Conservation (phyloP, 2,329 filamentous ascomycete species). For the Chaetomium sp. region DNA sequence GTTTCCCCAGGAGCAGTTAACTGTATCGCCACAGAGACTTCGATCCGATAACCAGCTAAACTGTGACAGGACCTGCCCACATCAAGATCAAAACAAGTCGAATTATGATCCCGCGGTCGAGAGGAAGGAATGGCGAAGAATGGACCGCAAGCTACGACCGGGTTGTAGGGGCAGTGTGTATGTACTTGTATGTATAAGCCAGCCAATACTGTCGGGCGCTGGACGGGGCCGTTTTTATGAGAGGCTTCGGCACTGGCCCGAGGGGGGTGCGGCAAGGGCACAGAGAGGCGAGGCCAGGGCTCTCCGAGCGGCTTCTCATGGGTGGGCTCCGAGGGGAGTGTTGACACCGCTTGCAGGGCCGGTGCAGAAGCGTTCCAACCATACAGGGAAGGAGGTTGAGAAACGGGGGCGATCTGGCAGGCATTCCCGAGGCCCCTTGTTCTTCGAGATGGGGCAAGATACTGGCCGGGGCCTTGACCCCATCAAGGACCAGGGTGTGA, state of each 20-base stretch:
- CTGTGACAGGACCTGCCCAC: constrained; percentile 12
- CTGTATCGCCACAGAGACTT: constrained; percentile 24
- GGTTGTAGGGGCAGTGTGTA: constrained; percentile 47
- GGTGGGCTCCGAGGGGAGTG: constrained; percentile 32
- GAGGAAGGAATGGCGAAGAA: constrained; percentile 37
- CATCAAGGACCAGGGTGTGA: constrained; percentile 23
- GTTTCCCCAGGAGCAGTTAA: constrained; percentile 32
- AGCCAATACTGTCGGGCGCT: constrained; percentile 48
- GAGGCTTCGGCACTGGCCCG: constrained; percentile 52
- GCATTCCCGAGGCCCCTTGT: constrained; percentile 34
- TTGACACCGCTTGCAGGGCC: constrained; percentile 41
- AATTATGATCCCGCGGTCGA: constrained; percentile 29
- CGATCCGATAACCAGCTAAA: constrained; percentile 10
- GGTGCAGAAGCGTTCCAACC: constrained; percentile 49
- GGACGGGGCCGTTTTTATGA: constrained; percentile 52
- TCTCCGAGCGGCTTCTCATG: constrained; percentile 35
- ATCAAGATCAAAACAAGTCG: constrained; percentile 1
- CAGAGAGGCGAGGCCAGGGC: constrained; percentile 37
- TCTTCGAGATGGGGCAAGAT: constrained; percentile 36
- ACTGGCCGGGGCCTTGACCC: constrained; percentile 23
- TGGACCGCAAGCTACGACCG: constrained; percentile 37
- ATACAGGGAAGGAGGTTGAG: constrained; percentile 54
- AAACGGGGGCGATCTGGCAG: constrained; percentile 43
- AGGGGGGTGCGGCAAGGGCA: constrained; percentile 44
- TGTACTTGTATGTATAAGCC: constrained; percentile 50